These are phyloP conservation scores for Neocucurbitaria cava DNA, from an alignment of 2,329 filamentous ascomycete genomes.

Conservation along the genomic window DNA sequence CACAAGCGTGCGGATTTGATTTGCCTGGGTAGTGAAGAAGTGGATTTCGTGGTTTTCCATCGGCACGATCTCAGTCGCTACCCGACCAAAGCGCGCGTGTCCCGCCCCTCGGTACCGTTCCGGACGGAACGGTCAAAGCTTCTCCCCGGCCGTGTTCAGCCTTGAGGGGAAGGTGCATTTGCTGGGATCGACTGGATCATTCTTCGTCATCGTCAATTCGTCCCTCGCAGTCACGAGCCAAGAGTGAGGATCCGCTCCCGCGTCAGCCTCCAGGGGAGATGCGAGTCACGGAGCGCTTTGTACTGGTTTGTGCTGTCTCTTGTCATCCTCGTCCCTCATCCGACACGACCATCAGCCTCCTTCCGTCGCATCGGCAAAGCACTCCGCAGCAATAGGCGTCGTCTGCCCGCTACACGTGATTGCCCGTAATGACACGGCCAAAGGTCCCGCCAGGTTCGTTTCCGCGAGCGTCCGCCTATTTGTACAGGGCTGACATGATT, in stretches of 20 bases:
- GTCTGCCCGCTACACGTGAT: constrained; percentile 31
- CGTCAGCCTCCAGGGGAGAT: constrained; percentile 14
- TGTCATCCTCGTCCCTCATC: constrained; percentile 33
- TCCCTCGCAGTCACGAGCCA: constrained; percentile 8
- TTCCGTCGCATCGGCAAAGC: constrained; percentile 34
- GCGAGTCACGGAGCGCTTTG: constrained; percentile 13
- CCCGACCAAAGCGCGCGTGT: background rate
- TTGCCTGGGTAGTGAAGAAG: constrained; percentile 1
- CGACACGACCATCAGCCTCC: constrained; percentile 33
- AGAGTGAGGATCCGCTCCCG: constrained; percentile 7
- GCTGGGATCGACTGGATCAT: constrained; percentile 3
- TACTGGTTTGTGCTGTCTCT: constrained; percentile 15
- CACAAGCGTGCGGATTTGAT: constrained; percentile 3
- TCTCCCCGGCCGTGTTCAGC: background rate
- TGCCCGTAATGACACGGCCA: constrained; percentile 41
- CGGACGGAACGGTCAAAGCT: background rate
- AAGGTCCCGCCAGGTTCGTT: constrained; percentile 43
- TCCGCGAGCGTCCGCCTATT: constrained; percentile 10
- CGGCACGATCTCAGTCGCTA: constrained; percentile 11
- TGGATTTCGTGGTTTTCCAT: constrained; percentile 7
- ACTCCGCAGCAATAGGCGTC: constrained; percentile 14
- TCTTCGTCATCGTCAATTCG: constrained; percentile 9
- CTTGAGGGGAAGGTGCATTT: constrained; percentile 4
- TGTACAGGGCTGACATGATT: constrained; percentile 54
- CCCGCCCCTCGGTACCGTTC: constrained; percentile 4